A percentile compares a stretch with the other conserved stretches of the same genome.
Conservation (phyloP, 2,329 filamentous ascomycete species). For the Aspergillus texensis region DNA sequence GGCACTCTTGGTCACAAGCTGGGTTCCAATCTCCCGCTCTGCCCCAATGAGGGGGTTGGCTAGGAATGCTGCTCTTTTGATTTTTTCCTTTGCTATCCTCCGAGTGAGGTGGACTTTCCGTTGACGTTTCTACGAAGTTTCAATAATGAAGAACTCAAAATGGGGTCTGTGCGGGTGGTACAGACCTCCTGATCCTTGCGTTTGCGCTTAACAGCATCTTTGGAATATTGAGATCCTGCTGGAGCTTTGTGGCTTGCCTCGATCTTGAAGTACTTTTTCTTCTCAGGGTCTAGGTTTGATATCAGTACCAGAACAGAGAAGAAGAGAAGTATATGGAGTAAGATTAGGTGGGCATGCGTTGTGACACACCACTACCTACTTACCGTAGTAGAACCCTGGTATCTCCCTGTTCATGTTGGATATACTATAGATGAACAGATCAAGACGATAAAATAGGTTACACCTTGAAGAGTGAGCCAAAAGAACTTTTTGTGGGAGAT, state of each 20-base stretch:
- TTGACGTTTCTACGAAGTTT: constrained; percentile 31
- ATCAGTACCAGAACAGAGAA: background rate
- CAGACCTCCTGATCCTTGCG: constrained; percentile 48
- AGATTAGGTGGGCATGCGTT: background rate
- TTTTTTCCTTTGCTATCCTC: constrained; percentile 36
- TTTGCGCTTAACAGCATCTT: constrained; percentile 61
- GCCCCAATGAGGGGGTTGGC: constrained; percentile 32
- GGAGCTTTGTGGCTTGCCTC: constrained; percentile 58
- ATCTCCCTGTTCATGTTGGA: constrained; percentile 34
- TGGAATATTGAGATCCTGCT: constrained; percentile 56
- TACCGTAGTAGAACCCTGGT: constrained; percentile 39
- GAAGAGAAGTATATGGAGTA: background rate
- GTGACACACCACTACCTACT: constrained; percentile 5
- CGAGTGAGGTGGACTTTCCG: constrained; percentile 26
- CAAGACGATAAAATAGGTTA: background rate
- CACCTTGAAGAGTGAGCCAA: background rate
- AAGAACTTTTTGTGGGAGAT: background rate
- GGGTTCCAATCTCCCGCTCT: constrained; percentile 33
- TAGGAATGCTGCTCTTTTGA: constrained; percentile 34
- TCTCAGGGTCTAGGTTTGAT: constrained; percentile 48
- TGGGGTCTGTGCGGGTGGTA: background rate
- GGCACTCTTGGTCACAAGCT: constrained; percentile 18
- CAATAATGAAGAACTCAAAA: constrained; percentile 5
- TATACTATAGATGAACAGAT: background rate
- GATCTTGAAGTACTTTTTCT: constrained; percentile 70